Percentiles rank a stretch among this genome's conserved stretches.
These are phyloP conservation scores for Coprinopsis sp. DNA, from an alignment of 768 basidiomycete genomes.

Conservation along the genomic window DNA sequence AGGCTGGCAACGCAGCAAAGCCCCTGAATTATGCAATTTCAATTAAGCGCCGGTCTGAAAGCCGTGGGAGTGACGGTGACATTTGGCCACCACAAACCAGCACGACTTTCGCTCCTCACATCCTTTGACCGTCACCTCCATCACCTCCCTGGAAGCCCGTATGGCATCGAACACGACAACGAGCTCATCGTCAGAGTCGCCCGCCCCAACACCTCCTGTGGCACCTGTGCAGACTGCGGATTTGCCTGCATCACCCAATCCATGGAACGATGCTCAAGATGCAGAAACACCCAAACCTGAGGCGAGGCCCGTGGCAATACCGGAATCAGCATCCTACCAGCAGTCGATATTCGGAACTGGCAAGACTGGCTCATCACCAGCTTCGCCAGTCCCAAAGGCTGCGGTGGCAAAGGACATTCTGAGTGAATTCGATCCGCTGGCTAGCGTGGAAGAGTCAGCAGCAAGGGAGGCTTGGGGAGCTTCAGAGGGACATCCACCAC, in stretches of 20 bases:
- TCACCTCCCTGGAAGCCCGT: not conserved
- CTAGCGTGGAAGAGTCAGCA: slow-evolving; percentile 49
- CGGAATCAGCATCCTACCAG: slow-evolving; percentile 43
- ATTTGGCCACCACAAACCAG: too few relatives aligned
- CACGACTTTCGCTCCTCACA: too few relatives aligned
- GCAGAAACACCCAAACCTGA: slow-evolving; percentile 12
- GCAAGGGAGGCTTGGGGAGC: slow-evolving; percentile 63
- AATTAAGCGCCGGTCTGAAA: too few relatives aligned
- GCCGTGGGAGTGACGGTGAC: too few relatives aligned
- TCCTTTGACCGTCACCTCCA: too few relatives aligned
- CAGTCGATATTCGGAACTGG: slow-evolving; percentile 34
- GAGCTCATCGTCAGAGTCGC: slow-evolving; percentile 1
- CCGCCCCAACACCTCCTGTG: too few relatives aligned
- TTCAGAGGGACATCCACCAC: slow-evolving; percentile 59
- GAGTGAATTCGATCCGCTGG: slow-evolving; percentile 67
- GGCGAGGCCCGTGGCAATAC: slow-evolving; percentile 27
- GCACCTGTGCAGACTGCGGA: too few relatives aligned
- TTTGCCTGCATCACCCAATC: slow-evolving; percentile 31
- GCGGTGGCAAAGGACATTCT: slow-evolving; percentile 41
- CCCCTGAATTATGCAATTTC: too few relatives aligned
- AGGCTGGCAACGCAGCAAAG: too few relatives aligned
- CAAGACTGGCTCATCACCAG: slow-evolving; percentile 21
- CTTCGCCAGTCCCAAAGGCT: slow-evolving; percentile 16
- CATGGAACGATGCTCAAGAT: slow-evolving; percentile 33
- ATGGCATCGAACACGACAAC: not conserved